phyloP scores from a whole-genome alignment of 176 grass and related monocot species.

The Aegilops tauschii region DNA sequence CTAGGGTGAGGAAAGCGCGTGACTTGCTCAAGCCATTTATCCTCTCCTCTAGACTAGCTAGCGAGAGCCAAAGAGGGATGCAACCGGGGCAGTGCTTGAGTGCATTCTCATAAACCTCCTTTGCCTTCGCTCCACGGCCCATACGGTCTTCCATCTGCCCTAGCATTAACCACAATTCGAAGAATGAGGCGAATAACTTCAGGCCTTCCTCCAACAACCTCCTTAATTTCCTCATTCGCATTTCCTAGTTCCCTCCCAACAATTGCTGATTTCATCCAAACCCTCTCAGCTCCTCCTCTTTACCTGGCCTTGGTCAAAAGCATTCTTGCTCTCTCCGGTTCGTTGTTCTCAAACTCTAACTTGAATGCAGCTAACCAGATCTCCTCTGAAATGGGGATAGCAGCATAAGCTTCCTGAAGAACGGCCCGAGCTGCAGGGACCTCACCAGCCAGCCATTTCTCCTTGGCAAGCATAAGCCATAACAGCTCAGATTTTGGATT shows the following conservation, averaged over 20 bases:
- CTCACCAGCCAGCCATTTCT: slow-evolving; percentile 91
- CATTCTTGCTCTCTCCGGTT: slow-evolving; percentile 91
- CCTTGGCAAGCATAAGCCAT: slow-evolving; percentile 90
- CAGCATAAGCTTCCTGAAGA: slow-evolving; percentile 91
- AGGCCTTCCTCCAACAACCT: slow-evolving; percentile 82
- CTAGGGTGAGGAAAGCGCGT: slow-evolving; percentile 78
- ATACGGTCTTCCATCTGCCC: slow-evolving; percentile 86
- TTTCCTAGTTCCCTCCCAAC: slow-evolving; percentile 82
- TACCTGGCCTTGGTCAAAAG: slow-evolving; percentile 83
- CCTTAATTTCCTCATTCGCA: slow-evolving; percentile 48
- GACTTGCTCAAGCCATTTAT: slow-evolving; percentile 81
- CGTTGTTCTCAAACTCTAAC: slow-evolving; percentile 94
- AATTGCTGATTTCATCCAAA: slow-evolving; percentile 94
- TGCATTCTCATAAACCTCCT: slow-evolving; percentile 73
- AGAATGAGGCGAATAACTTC: slow-evolving; percentile 77
- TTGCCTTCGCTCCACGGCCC: slow-evolving; percentile 51
- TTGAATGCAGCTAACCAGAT: slow-evolving; percentile 97
- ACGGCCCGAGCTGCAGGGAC: slow-evolving; percentile 76
- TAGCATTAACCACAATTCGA: slow-evolving; percentile 93
- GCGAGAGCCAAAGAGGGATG: slow-evolving; percentile 82
- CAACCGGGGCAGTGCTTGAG: slow-evolving; percentile 68
- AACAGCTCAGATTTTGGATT: slow-evolving; percentile 79
- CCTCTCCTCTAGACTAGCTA: slow-evolving; percentile 76
- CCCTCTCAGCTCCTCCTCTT: slow-evolving; percentile 76
- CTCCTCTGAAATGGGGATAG: slow-evolving; percentile 83